These are phyloP conservation scores for Pyrenophora teres DNA, from an alignment of 2,329 filamentous ascomycete genomes.

Conservation along the genomic window DNA sequence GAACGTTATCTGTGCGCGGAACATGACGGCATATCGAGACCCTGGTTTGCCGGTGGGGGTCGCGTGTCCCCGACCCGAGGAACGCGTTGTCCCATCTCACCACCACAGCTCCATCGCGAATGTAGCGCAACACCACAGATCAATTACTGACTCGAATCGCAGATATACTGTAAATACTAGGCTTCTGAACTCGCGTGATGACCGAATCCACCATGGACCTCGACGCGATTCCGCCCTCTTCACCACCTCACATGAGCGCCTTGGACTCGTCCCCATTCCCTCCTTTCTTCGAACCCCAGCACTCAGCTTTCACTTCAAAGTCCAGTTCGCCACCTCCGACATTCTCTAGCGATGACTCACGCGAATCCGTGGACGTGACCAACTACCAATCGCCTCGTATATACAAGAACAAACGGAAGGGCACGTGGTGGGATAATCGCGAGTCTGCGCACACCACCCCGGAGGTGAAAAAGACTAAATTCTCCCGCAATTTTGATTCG, in stretches of 20 bases:
- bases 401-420: constrained; percentile 40
- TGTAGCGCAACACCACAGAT: background rate
- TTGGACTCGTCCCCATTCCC: constrained; percentile 26
- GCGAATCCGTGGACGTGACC: constrained; percentile 33
- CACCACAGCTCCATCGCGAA: constrained; percentile 2
- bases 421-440: constrained; percentile 38
- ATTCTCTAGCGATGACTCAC: constrained; percentile 42
- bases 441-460: constrained; percentile 20
- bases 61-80: constrained; percentile 14
- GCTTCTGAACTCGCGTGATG: too few species aligned
- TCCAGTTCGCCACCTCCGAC: constrained; percentile 41
- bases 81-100: constrained; percentile 18
- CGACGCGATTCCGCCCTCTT: constrained; percentile 29
- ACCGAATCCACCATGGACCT: constrained; percentile 23
- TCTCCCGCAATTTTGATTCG: constrained; percentile 39
- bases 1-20: constrained; percentile 18
- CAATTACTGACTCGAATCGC: background rate
- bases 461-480: constrained; percentile 33
- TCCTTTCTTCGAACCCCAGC: constrained; percentile 29
- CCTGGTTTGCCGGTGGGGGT: constrained; percentile 20
- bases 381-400: constrained; percentile 42
- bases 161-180: background rate
- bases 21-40: constrained; percentile 24
- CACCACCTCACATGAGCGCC: constrained; percentile 30
- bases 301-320: constrained; percentile 29